phyloP scores from a whole-genome alignment of 176 grass and related monocot genomes.

The Oropetium thomaeum region DNA sequence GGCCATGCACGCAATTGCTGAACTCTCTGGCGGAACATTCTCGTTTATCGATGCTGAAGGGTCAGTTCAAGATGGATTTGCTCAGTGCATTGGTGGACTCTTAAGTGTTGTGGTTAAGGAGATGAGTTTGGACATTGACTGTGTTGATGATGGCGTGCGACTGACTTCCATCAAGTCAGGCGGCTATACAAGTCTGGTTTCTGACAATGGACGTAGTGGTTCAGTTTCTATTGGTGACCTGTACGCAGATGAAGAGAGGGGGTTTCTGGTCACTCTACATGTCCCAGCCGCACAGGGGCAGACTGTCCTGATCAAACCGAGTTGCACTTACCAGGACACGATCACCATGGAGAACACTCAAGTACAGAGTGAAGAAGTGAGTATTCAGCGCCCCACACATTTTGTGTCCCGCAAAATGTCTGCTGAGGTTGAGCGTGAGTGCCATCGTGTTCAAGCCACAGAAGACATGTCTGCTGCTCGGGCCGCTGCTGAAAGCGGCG shows the following conservation, averaged over 20 bases:
- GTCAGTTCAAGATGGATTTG: slow-evolving; percentile 82
- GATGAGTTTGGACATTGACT: slow-evolving; percentile 52
- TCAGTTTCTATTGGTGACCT: slow-evolving; percentile 71
- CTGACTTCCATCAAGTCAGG: slow-evolving; percentile 80
- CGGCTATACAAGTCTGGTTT: slow-evolving; percentile 50
- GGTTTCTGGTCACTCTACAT: slow-evolving; percentile 53
- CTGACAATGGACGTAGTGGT: slow-evolving; percentile 42
- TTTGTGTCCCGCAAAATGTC: slow-evolving; percentile 36
- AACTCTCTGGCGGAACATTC: slow-evolving; percentile 69
- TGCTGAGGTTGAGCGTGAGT: slow-evolving; percentile 72
- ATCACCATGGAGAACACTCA: slow-evolving; percentile 38
- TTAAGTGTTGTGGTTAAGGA: slow-evolving; percentile 75
- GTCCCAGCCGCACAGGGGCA: slow-evolving; percentile 44
- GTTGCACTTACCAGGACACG: slow-evolving; percentile 52
- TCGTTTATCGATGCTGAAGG: slow-evolving; percentile 77
- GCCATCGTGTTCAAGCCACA: slow-evolving; percentile 61
- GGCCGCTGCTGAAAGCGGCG: slow-evolving; percentile 54
- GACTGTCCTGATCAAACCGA: slow-evolving; percentile 49
- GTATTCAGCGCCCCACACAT: slow-evolving; percentile 39
- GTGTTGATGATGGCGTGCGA: slow-evolving; percentile 45
- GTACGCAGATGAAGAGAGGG: slow-evolving; percentile 94
- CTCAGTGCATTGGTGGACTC: slow-evolving; percentile 92
- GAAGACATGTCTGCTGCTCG: slow-evolving; percentile 74
- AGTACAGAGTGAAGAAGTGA: slow-evolving; percentile 52
- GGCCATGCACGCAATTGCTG: slow-evolving; percentile 69